phyloP scores from a whole-genome alignment of 2,329 filamentous ascomycete genomes.

The Sporothrix schenckii region DNA sequence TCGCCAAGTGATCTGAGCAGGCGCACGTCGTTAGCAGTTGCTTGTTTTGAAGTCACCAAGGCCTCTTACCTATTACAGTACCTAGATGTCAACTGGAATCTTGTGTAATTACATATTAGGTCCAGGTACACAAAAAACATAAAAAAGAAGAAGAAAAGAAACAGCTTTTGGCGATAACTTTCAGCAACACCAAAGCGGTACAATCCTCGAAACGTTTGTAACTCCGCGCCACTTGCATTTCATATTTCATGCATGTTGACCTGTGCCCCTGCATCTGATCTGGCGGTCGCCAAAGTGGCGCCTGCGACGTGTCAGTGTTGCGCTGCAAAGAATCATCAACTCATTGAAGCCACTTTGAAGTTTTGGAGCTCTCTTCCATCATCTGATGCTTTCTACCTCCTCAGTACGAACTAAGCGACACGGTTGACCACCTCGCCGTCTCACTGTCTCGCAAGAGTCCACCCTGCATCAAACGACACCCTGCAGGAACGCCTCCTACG shows the following conservation, averaged over 20 bases:
- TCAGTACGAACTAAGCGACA: not conserved
- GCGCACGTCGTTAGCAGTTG: conserved; percentile 17
- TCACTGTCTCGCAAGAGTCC: not conserved
- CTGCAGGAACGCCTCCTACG: conserved; percentile 4
- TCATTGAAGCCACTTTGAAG: not conserved
- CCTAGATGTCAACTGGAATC: not conserved
- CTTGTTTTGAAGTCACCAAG: conserved; percentile 1
- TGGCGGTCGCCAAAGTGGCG: too few species aligned
- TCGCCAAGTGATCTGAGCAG: conserved; percentile 15
- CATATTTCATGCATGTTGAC: not conserved
- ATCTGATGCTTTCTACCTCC: not conserved
- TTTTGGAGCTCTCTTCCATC: not conserved
- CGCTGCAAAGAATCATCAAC: not conserved
- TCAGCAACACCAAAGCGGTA: not conserved
- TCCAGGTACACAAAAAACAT: not conserved
- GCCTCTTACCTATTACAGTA: conserved; percentile 13
- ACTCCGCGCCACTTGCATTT: too few species aligned
- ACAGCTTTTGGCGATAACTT: not conserved
- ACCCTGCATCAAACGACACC: conserved; percentile 1
- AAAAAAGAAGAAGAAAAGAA: not conserved
- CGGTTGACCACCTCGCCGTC: not conserved
- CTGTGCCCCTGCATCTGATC: conserved; percentile 8
- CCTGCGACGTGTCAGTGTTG: not conserved
- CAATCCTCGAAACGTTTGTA: too few species aligned
- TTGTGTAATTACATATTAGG: not conserved